Percentiles rank a stretch among this genome's conserved stretches.
phyloP scores from a whole-genome alignment of 768 basidiomycete genomes.

The Rhizopogon vesiculosus region DNA sequence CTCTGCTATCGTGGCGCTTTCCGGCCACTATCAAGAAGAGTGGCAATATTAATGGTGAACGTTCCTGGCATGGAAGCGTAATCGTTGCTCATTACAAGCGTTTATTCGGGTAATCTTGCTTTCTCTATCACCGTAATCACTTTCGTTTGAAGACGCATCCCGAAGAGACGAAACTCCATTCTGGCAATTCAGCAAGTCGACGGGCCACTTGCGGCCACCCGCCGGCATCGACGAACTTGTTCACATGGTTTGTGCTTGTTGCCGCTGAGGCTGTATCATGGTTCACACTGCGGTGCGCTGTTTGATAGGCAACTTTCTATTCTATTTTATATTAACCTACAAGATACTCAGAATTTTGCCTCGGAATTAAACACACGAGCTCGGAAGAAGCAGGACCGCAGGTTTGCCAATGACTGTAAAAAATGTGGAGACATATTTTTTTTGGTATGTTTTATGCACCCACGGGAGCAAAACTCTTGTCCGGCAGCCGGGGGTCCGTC shows the following conservation, averaged over 20 bases:
- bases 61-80: not conserved
- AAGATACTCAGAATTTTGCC: not conserved
- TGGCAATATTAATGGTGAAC: not conserved
- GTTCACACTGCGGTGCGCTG: not conserved
- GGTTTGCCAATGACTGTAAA: not conserved
- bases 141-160: not conserved
- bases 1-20: too few relatives aligned
- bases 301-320: not conserved
- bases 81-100: not conserved
- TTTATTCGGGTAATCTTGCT: not conserved
- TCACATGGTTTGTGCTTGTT: too few relatives aligned
- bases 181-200: not conserved
- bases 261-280: not conserved
- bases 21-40: too few relatives aligned
- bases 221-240: not conserved
- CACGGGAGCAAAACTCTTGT: too few relatives aligned
- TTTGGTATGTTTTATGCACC: too few relatives aligned
- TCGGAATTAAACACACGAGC: not conserved
- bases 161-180: not conserved
- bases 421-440: not conserved
- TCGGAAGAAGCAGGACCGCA: not conserved
- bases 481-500: too few relatives aligned
- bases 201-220: not conserved
- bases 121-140: not conserved
- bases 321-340: not conserved